These are phyloP conservation scores for Pseudogymnoascus sp. DNA, from an alignment of 2,329 filamentous ascomycete genomes.

Conservation along the genomic window DNA sequence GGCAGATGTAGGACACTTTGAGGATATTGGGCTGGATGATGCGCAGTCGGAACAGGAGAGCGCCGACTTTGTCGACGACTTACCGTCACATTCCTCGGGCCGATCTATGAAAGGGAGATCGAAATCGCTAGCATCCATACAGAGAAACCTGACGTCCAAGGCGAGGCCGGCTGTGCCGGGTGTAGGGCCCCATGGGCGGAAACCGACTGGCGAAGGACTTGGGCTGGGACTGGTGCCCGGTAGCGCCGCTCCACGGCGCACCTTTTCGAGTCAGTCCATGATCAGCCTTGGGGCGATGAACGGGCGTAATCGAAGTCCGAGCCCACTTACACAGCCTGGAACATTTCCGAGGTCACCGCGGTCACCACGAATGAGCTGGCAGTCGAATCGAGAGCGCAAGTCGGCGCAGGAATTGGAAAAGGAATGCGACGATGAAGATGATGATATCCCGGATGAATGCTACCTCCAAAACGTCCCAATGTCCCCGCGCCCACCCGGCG, in stretches of 20 bases:
- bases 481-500: constrained; percentile 58
- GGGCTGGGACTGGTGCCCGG: constrained; percentile 25
- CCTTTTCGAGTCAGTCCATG: background rate
- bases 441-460: constrained; percentile 71
- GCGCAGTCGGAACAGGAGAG: constrained; percentile 26
- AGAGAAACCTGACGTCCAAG: constrained; percentile 26
- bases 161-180: constrained; percentile 19
- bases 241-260: background rate
- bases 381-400: constrained; percentile 58
- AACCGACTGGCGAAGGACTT: constrained; percentile 17
- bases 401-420: constrained; percentile 63
- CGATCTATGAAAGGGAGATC: constrained; percentile 1
- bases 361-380: constrained; percentile 60
- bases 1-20: constrained; percentile 74
- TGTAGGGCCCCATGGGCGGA: constrained; percentile 22
- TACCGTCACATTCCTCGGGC: background rate
- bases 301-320: constrained; percentile 26
- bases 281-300: constrained; percentile 10
- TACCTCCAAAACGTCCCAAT: constrained; percentile 77
- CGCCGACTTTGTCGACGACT: constrained; percentile 20
- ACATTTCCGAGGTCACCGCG: constrained; percentile 22
- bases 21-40: constrained; percentile 84
- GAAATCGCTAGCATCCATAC: constrained; percentile 11
- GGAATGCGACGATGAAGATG: constrained; percentile 70
- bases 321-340: constrained; percentile 20